These are phyloP conservation scores for Chaetomium globosum DNA, from an alignment of 2,329 filamentous ascomycete species.

Conservation along the genomic window DNA sequence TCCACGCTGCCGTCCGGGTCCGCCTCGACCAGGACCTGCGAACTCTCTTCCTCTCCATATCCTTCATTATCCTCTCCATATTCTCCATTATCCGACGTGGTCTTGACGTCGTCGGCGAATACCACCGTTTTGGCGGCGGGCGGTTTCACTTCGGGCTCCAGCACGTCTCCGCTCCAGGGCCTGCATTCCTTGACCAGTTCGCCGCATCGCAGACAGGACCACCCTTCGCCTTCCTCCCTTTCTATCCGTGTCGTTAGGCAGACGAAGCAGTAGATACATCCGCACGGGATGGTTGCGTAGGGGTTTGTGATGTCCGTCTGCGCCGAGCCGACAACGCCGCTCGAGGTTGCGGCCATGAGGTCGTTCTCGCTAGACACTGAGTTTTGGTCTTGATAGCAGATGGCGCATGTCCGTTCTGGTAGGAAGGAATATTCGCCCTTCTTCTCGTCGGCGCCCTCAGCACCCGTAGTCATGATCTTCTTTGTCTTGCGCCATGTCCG, in stretches of 20 bases:
- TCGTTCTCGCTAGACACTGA: constrained; percentile 74
- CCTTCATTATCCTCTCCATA: constrained; percentile 23
- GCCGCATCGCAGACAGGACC: constrained; percentile 87
- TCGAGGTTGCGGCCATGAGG: constrained; percentile 66
- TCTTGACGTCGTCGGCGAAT: constrained; percentile 60
- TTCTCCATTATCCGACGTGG: constrained; percentile 33
- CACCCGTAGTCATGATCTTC: constrained; percentile 59
- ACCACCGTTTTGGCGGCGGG: constrained; percentile 60
- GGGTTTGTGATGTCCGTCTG: constrained; percentile 95
- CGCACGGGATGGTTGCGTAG: constrained; percentile 86
- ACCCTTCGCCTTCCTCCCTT: constrained; percentile 90
- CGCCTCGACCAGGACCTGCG: constrained; percentile 18
- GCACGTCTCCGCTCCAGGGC: constrained; percentile 88
- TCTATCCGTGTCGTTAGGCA: constrained; percentile 90
- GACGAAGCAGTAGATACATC: constrained; percentile 93
- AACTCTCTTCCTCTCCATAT: constrained; percentile 15
- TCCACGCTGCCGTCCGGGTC: constrained; percentile 20
- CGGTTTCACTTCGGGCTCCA: constrained; percentile 57
- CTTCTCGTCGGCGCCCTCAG: constrained; percentile 46
- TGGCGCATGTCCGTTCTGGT: constrained; percentile 91
- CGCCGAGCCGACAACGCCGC: constrained; percentile 81
- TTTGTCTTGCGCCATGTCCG: constrained; percentile 83
- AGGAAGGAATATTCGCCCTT: constrained; percentile 80
- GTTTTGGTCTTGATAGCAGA: constrained; percentile 95
- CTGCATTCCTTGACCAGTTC: constrained; percentile 80